Base-by-base conservation (phyloP, 106 monocot genomes). In the Dendrobium chrysotoxum region DNA sequence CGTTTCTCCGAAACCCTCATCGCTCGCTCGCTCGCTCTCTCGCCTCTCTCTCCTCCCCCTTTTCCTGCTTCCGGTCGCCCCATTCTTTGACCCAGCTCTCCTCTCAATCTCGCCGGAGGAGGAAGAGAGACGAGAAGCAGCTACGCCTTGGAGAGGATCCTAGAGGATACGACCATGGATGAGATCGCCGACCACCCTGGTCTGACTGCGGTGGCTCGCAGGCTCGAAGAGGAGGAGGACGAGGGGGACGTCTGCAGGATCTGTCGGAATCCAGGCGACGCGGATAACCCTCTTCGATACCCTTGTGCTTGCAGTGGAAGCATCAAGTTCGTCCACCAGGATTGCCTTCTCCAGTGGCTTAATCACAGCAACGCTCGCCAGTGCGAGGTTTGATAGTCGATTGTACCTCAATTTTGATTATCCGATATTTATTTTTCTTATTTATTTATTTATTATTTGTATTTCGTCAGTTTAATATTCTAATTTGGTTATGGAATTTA, bases 271-370 rank as follows among this genome's bases (percentile, higher is more conserved):
- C 93, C 93, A 0, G 93, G 93, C 0, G 99, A 99, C 5, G 67
- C 67, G 8, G 91, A 90, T 3, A 91, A 95, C 64, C 99, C 95
- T 66, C 87, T 99, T 11, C 83, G 95, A 40, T 99, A 95, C 73
- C 99, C 99, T 8, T 99, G 99, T 87, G 99, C 99, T 23, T 99
- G 99, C 88, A 99, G 99, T 85, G 99, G 99, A 2, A 99, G 99
- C 85, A 99, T 99, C 88, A 99, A 99, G 86, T 99, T 79, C 80
- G 99, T 99, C 46, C 99, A 99, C 77, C 95, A 99, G 89, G 95
- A 99, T 66, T 99, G 99, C 88, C 95, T 99, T 81, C 88, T 99
- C 1, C 99, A 93, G 93, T 99, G 99, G 99, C 93, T 99, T 68
- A 93, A 90, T 47, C 99, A 99, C 79, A 93, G 93, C 93, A 95